Evolutionary conservation across 768 basidiomycete species (phyloP).

Genomic region (Naganishia friedmannii): DNA sequence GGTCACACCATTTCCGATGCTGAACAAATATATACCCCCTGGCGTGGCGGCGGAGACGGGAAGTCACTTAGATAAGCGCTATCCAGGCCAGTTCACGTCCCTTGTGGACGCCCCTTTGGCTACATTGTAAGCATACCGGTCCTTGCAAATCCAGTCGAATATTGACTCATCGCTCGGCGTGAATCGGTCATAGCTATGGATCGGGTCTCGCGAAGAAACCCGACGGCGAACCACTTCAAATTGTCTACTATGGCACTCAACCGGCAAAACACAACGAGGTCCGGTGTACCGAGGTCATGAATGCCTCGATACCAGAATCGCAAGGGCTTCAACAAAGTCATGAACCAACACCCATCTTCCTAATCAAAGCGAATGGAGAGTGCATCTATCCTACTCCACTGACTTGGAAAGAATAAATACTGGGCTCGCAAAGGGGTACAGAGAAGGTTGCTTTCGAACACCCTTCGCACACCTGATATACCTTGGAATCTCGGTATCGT

Average conservation of each 20-base stretch:
- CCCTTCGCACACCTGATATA: no score
- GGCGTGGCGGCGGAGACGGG: slow-evolving; percentile 30
- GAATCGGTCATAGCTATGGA: slow-evolving; percentile 36
- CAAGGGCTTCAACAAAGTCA: neutral
- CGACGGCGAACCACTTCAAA: slow-evolving; percentile 33
- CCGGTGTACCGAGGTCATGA: slow-evolving; percentile 39
- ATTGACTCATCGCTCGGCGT: neutral
- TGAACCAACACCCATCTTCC: slow-evolving; percentile 34
- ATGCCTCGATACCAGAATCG: slow-evolving; percentile 25
- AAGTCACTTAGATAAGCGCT: slow-evolving; percentile 13
- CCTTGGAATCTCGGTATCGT: no score
- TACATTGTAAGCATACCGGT: slow-evolving; percentile 39
- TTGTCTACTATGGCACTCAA: slow-evolving; percentile 42
- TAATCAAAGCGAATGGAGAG: slow-evolving; percentile 44
- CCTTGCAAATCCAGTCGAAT: neutral
- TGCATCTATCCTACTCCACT: slow-evolving; percentile 42
- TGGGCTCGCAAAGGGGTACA: no score
- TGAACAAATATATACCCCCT: slow-evolving; percentile 36
- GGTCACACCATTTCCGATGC: slow-evolving; percentile 40
- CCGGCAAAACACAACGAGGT: slow-evolving; percentile 41
- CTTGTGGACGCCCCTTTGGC: slow-evolving; percentile 35
- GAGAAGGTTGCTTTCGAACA: no score
- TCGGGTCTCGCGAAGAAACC: slow-evolving; percentile 35
- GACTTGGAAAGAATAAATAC: slow-evolving; percentile 23
- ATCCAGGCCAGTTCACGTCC: slow-evolving; percentile 37